Base-by-base conservation (phyloP, 192 early-diverging fungal species). In the Coemansia sp. region DNA sequence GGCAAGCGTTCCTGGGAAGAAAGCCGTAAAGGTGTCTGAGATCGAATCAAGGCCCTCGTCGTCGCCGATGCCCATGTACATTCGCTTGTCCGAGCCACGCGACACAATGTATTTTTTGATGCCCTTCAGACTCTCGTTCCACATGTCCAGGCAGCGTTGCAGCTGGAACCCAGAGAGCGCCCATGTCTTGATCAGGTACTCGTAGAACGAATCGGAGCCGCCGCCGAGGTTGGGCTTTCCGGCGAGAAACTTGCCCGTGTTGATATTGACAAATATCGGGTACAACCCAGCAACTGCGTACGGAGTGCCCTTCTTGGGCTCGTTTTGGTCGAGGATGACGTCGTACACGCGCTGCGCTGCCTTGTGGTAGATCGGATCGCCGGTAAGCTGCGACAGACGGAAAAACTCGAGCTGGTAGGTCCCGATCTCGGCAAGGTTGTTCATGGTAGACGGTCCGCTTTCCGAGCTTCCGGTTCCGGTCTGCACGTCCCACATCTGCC, bases 161-260 rank as follows among this genome's bases (percentile, higher is more conserved):
- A 81, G 67, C 56, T 60, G 61, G 55, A 76, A 81, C 1, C 68
- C 85, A 0, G 93, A 93, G 56, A 90, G 89, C 16, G 94, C 78
- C 69, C 90, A 95, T 58, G 93, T 92, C 67, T 98, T 98, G 57
- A 90, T 87, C 46, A 95, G 77, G 67, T 98, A 98, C 80, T 98
- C 93, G 79, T 98, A 98, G 66, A 95, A 98, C 25, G 88, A 90
- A 56, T 98, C 95, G 6, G 92, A 93, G 19, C 92, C 84, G 23
- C 89, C 88, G 4, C 95, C 95, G 30, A 96, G 82, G 28, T 93
- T 90, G 53, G 89, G 88, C 71, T 82, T 74, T 42, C 75, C 75
- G 22, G 56, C 61, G 25, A 72, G 39, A 56, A 74, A 82, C 58
- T 78, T 73, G 58, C 80, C 80, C 10, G 71, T 61, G 32, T 75